Evolutionary conservation across 2,329 filamentous ascomycete species (phyloP).

Genomic region (Venturia pyrina): DNA sequence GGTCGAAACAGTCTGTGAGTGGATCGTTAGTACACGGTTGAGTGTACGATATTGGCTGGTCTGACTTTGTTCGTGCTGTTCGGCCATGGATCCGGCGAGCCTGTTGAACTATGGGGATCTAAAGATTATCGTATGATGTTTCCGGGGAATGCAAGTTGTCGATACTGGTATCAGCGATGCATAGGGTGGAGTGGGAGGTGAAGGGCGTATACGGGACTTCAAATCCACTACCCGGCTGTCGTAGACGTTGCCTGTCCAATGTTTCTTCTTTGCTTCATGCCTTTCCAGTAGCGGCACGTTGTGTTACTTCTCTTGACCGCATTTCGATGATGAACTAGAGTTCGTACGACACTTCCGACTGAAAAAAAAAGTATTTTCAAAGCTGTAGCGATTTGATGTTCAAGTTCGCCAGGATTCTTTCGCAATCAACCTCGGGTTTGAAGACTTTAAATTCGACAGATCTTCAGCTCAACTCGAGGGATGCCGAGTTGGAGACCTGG

Average conservation of each 20-base stretch:
- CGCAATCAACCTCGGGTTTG: background rate
- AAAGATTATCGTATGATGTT: background rate
- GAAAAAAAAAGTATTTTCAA: background rate
- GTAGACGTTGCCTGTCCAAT: background rate
- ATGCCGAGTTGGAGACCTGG: too few relatives aligned
- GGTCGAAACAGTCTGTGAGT: constrained; percentile 44
- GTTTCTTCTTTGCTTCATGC: too few relatives aligned
- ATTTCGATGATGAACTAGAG: background rate
- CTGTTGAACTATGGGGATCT: background rate
- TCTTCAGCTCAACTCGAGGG: background rate
- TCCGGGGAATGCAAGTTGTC: background rate
- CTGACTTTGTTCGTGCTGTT: background rate
- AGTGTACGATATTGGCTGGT: background rate
- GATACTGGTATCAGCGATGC: too few relatives aligned
- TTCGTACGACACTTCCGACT: background rate
- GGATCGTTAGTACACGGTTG: background rate
- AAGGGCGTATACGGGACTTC: background rate
- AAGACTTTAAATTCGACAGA: background rate
- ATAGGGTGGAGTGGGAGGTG: background rate
- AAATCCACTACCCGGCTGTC: background rate
- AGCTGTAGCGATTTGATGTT: background rate
- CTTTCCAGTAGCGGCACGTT: background rate
- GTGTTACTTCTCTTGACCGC: background rate
- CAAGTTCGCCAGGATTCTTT: background rate
- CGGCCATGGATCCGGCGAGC: background rate